Evolutionary conservation across 108 stramenopile genomes (phyloP).

Genomic region (Cyclotella atomus): DNA sequence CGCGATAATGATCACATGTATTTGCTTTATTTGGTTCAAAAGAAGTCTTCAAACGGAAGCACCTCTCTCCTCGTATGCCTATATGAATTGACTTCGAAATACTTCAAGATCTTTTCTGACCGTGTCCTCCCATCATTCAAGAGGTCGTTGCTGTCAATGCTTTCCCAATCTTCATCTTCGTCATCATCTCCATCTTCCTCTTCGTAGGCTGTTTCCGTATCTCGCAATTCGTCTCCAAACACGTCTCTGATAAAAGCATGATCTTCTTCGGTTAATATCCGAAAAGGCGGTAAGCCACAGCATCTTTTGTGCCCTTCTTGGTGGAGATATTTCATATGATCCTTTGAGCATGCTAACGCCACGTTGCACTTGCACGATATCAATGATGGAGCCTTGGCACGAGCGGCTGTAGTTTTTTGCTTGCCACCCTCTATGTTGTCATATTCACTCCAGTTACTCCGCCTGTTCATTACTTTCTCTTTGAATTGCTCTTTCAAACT

Average conservation of each 20-base stretch:
- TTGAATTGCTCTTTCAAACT: conserved; percentile 2
- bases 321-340: conserved; percentile 34
- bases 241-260: conserved; percentile 36
- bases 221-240: too few species aligned
- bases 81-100: conserved; percentile 9
- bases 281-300: conserved; percentile 51
- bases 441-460: conserved; percentile 23
- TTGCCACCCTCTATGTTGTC: neutral
- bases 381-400: neutral
- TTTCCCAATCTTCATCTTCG: conserved; percentile 65
- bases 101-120: conserved; percentile 1
- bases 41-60: conserved; percentile 16
- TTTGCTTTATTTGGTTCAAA: too few species aligned
- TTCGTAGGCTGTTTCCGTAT: too few species aligned
- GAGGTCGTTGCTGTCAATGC: conserved; percentile 54
- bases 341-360: conserved; percentile 43
- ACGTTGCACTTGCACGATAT: conserved; percentile 39
- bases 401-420: neutral
- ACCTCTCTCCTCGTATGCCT: conserved; percentile 1
- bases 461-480: conserved; percentile 19
- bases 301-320: conserved; percentile 49
- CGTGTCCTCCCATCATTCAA: neutral
- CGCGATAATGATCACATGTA: too few species aligned
- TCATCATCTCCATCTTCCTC: conserved; percentile 22
- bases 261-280: conserved; percentile 36